A percentile compares a stretch with the other conserved stretches of the same genome.
These are phyloP conservation scores for Argentina anserina DNA, from an alignment of 306 rosid species.

Conservation along the genomic window DNA sequence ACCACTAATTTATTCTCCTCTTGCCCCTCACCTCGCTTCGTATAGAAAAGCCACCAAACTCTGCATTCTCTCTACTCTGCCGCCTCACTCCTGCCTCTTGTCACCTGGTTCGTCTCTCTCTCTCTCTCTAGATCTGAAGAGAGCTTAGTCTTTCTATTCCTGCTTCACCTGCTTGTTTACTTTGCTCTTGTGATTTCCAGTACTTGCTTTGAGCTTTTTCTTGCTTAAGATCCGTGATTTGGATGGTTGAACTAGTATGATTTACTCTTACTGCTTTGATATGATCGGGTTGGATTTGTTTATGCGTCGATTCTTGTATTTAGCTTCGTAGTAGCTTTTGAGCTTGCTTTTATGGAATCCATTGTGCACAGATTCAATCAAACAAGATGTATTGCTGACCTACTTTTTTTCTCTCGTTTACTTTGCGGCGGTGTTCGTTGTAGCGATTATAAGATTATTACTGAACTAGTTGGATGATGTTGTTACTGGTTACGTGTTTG, in stretches of 20 bases:
- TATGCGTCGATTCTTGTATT: background rate
- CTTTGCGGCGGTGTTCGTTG: background rate
- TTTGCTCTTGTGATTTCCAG: background rate
- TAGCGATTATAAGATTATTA: background rate
- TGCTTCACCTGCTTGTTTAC: background rate
- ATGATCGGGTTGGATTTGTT: background rate
- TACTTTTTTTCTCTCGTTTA: background rate
- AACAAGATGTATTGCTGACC: background rate
- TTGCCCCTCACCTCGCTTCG: background rate
- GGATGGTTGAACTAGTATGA: background rate
- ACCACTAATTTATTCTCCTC: constrained; percentile 3
- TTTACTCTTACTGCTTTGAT: background rate
- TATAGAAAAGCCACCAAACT: constrained; percentile 8
- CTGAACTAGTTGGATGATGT: background rate
- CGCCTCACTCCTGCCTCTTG: constrained; percentile 28
- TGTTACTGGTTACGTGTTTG: background rate
- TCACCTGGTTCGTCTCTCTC: constrained; percentile 18
- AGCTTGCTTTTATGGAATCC: background rate
- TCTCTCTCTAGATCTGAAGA: background rate
- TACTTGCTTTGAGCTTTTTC: background rate
- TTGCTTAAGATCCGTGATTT: background rate
- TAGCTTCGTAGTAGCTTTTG: background rate
- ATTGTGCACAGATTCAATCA: background rate
- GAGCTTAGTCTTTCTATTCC: background rate
- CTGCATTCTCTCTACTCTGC: constrained; percentile 12